Evolutionary conservation across 306 rosid genomes (phyloP).

Genomic region (Citrullus colocynthis): DNA sequence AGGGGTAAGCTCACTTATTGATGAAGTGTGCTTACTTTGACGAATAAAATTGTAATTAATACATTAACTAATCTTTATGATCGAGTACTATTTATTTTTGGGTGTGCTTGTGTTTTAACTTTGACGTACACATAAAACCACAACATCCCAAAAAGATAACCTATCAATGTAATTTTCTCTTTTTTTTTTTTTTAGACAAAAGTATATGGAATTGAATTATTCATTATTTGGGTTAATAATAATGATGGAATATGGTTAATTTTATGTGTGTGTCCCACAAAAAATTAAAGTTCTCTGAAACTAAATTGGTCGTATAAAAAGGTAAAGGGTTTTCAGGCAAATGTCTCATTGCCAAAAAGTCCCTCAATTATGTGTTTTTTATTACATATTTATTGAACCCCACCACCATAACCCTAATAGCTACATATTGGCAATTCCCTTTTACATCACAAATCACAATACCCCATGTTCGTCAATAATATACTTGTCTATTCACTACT

Average conservation of each 20-base stretch:
- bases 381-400: slow-evolving; percentile 16
- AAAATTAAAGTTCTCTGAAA: background rate
- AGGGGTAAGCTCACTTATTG: no score
- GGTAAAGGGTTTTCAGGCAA: background rate
- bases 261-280: slow-evolving; percentile 7
- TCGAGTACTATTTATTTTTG: background rate
- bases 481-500: background rate
- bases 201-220: background rate
- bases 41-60: background rate
- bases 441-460: background rate
- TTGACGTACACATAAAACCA: background rate
- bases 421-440: background rate
- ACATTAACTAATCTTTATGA: background rate
- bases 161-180: background rate
- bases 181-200: no score
- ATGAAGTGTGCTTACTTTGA: no score
- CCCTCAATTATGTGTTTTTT: slow-evolving; percentile 7
- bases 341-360: background rate
- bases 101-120: background rate
- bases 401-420: slow-evolving; percentile 13
- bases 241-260: background rate
- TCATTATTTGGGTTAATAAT: background rate
- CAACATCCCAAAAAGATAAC: background rate
- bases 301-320: background rate
- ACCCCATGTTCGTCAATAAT: no score